phyloP scores from a whole-genome alignment of 805 yeast genomes.

The Grigorovia yakushimaensis region DNA sequence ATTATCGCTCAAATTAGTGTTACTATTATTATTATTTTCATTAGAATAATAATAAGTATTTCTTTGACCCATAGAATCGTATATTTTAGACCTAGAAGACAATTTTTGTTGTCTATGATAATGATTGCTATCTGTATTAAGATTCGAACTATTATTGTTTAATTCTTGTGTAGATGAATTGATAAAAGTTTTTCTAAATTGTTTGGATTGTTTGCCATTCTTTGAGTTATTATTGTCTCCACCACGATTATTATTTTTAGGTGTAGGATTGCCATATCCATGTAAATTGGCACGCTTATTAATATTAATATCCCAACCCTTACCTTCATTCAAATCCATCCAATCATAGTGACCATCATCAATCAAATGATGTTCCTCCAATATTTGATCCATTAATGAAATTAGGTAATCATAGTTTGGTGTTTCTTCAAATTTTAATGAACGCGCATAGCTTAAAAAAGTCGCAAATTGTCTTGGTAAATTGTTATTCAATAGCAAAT shows the following conservation, averaged over 20 bases:
- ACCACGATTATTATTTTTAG: conserved; percentile 24
- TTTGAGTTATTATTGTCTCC: conserved; percentile 6
- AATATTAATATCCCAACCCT: conserved; percentile 70
- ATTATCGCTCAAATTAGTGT: not conserved
- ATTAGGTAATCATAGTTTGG: conserved; percentile 68
- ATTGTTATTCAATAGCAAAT: conserved; percentile 42
- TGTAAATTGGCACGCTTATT: conserved; percentile 73
- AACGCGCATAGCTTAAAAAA: conserved; percentile 58
- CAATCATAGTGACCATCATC: conserved; percentile 70
- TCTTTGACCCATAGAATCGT: conserved; percentile 24
- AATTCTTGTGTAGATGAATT: conserved; percentile 1
- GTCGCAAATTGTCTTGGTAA: conserved; percentile 69
- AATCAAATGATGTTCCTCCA: conserved; percentile 46
- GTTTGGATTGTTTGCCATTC: not conserved
- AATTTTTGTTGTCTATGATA: conserved; percentile 1
- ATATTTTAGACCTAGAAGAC: conserved; percentile 6
- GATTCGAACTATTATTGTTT: not conserved
- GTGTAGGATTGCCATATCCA: conserved; percentile 71
- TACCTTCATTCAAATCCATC: conserved; percentile 71
- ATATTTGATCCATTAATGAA: conserved; percentile 47
- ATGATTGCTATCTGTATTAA: not conserved
- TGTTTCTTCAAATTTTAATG: conserved; percentile 65
- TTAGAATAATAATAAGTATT: not conserved
- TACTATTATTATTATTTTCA: conserved; percentile 1
- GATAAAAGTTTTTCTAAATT: not conserved